Base-by-base conservation (phyloP, 2,329 filamentous ascomycete species). In the Tolypocladium pustulatum region DNA sequence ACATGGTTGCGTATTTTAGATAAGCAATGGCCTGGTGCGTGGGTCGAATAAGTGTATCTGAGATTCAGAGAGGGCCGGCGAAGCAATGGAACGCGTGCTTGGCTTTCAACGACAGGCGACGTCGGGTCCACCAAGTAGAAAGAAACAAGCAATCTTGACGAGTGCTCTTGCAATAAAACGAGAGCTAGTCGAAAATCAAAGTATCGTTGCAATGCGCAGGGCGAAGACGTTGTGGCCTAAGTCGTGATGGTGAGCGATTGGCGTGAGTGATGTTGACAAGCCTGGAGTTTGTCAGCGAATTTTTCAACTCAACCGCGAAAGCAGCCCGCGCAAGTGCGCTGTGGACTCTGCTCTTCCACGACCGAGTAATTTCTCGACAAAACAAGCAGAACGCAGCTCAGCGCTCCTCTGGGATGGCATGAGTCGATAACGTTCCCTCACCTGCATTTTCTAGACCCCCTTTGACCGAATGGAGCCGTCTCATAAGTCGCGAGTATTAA, bases 1-100 rank as follows among this genome's bases (percentile, higher is more conserved):
- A 70, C 80, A 83, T 83, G 12, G 30, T 62, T 32, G 10, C 27
- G 32, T 57, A 30, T 41, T 36, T 49, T 17, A 9, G 5, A 12
- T n/a, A 53, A 34, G 2, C 5, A 53, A 22, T 1, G n/a, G 30
- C 20, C 49, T 12, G n/a, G 15, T 1, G 6, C 10, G 49, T 1
- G 10, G 20, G 20, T n/a, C 10, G 2, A 13, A 52, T 7, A 34
- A 12, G 17, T 36, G 30, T 34, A 34, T 34, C 20, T 53, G 20
- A 22, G 30, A 7, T 34, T 53, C 30, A 4, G 20, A 13, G 3
- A 20, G 30, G 2, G 30, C 15, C 4, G 1, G 9, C 46, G 30
- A 34, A 12, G 49, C 49, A 17, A 52, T 52, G 49, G 27, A 34
- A n/a, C 13, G 9, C 9, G 27, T 34, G 27, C 15, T n/a, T n/a